Conservation (phyloP, 176 grass and related monocot species). For the Oropetium thomaeum region DNA sequence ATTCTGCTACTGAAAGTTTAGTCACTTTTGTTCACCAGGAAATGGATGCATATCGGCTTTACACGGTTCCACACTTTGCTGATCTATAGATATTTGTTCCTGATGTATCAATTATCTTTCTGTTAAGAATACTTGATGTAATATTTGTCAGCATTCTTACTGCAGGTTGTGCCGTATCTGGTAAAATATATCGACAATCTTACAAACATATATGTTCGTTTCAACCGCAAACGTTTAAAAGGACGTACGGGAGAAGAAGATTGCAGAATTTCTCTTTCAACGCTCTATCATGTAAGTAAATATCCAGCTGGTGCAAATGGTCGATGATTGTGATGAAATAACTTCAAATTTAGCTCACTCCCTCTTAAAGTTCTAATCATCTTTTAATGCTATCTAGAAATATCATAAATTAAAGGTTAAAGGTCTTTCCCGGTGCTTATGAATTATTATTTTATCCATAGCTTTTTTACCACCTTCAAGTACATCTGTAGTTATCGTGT, state of each 20-base stretch:
- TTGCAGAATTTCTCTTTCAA: conserved; percentile 89
- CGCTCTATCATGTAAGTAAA: conserved; percentile 78
- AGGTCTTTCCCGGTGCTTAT: background rate
- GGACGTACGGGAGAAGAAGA: conserved; percentile 97
- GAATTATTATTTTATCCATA: background rate
- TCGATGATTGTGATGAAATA: background rate
- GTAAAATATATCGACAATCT: conserved; percentile 96
- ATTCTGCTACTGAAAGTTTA: conserved; percentile 94
- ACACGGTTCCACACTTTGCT: conserved; percentile 50
- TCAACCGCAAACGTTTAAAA: conserved; percentile 94
- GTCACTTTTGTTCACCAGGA: conserved; percentile 92
- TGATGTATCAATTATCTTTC: conserved; percentile 13
- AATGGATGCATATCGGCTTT: conserved; percentile 96
- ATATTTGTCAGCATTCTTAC: conserved; percentile 17
- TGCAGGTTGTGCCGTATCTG: conserved; percentile 94
- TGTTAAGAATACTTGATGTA: conserved; percentile 1
- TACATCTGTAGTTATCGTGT: background rate
- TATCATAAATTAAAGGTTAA: background rate
- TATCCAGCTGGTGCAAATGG: conserved; percentile 20
- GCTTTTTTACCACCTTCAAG: background rate
- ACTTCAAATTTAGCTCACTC: background rate
- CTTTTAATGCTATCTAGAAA: background rate
- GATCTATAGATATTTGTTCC: conserved; percentile 27
- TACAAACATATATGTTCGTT: conserved; percentile 97
- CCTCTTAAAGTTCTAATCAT: background rate